Evolutionary conservation across 2,329 filamentous ascomycete genomes (phyloP), one percentile per base, ranked within the genome.

Genomic region (Trichoderma sp.): DNA sequence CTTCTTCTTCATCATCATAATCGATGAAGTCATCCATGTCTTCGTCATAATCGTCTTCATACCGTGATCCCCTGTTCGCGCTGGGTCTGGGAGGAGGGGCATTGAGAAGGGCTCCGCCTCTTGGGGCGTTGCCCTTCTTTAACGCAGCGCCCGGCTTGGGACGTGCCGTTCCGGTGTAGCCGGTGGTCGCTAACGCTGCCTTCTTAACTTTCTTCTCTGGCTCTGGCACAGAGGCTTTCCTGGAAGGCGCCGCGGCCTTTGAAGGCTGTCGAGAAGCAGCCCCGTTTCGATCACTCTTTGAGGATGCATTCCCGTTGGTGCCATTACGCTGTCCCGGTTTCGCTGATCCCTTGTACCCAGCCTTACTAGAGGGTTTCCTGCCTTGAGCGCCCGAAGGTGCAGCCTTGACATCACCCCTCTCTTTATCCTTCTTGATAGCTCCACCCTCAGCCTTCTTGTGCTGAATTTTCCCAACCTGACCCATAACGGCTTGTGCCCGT

Each of bases 361-460:
- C 43, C 21, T 76, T 77, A 29, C 70, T 49, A 29, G 70, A 16
- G 5, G 68, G 19, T 13, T 27, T 58, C 59, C 69, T 68, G 63
- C 75, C 79, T 70, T 77, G 78, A 63, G 70, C 71, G 71, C 77
- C 77, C 56, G 80, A 57, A n/a, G 73, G 71, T 47, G 73, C 73
- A 1, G 61, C 60, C 71, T 76, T 78, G n/a, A 75, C 75, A 35
- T 83, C 83, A 58, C 85, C 84, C 72, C 83, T 84, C 70, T 66
- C 62, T 10, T 55, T 61, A 2, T 69, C 70, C 19, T 83, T 85
- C 77, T 84, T 91, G 8, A 70, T 83, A 7, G 85, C 80, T n/a
- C 85, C 79, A 75, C 89, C 91, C 73, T 92, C 91, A 1, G 89
- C 86, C 24, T 89, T 85, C 77, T 93, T 93, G 78, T 93, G 91